Evolutionary conservation across 495 filamentous ascomycete genomes (phyloP).

Genomic region (Thermochaetoides thermophila): DNA sequence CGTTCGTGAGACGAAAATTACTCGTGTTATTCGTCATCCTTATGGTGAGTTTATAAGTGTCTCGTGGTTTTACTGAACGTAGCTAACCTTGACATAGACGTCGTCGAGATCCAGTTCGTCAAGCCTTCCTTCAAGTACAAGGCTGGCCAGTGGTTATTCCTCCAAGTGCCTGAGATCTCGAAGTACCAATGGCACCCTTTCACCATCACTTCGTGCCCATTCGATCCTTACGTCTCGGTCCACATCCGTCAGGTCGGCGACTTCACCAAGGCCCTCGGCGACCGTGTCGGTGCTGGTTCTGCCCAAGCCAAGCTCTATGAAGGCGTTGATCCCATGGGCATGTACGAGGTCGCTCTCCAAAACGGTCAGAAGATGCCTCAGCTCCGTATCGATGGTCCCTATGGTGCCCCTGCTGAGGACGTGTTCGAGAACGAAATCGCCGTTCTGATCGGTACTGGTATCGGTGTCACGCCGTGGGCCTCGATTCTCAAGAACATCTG

Average conservation of each 20-base stretch:
- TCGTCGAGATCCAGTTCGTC: conserved; percentile 91
- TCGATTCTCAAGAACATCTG: conserved; percentile 97
- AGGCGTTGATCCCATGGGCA: conserved; percentile 79
- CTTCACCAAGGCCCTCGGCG: conserved; percentile 76
- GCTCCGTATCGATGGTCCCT: conserved; percentile 86
- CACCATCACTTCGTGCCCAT: conserved; percentile 97
- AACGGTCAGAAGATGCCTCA: conserved; percentile 83
- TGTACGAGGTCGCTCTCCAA: conserved; percentile 94
- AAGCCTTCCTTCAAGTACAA: conserved; percentile 98
- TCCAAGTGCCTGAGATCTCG: conserved; percentile 82
- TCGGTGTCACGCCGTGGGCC: conserved; percentile 96
- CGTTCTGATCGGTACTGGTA: conserved; percentile 91
- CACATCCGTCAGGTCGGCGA: conserved; percentile 95
- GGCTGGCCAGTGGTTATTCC: conserved; percentile 92
- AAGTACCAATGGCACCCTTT: conserved; percentile 95
- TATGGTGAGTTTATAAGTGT: conserved; percentile 72
- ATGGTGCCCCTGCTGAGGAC: conserved; percentile 91
- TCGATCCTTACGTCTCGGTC: conserved; percentile 83
- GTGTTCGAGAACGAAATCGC: conserved; percentile 98
- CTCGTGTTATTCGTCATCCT: conserved; percentile 89
- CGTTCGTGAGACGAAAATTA: conserved; percentile 71
- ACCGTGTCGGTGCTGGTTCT: conserved; percentile 80
- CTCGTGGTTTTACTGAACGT: too few relatives aligned
- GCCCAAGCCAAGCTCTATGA: conserved; percentile 77
- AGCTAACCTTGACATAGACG: conserved; percentile 45